Percentiles rank a stretch among this genome's conserved stretches.
Conservation (phyloP, 2,329 filamentous ascomycete species). For the Cercospora sesami region DNA sequence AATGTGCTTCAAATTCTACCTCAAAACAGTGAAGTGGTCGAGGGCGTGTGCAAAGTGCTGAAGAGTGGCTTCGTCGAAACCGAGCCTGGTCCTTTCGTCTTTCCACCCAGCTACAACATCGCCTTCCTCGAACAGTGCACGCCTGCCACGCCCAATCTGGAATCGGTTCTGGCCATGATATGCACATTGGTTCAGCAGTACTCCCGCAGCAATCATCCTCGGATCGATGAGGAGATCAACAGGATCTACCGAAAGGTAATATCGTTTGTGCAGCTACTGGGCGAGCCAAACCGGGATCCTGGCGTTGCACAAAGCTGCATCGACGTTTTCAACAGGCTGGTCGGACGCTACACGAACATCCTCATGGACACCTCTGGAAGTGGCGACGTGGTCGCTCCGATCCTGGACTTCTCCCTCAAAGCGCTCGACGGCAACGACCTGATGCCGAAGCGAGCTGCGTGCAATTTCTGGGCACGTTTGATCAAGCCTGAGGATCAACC, state of each 20-base stretch:
- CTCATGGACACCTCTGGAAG: conserved; percentile 64
- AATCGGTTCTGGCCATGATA: conserved; percentile 68
- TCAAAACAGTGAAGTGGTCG: conserved; percentile 65
- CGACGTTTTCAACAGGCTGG: conserved; percentile 66
- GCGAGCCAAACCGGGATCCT: conserved; percentile 63
- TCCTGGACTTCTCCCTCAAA: conserved; percentile 71
- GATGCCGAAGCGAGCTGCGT: conserved; percentile 71
- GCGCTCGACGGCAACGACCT: conserved; percentile 71
- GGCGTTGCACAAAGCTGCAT: conserved; percentile 73
- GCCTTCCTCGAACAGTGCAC: conserved; percentile 58
- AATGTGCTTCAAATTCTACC: conserved; percentile 57
- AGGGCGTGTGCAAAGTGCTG: conserved; percentile 70
- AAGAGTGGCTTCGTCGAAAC: conserved; percentile 74
- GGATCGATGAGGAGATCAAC: conserved; percentile 53
- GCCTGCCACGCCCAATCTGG: conserved; percentile 64
- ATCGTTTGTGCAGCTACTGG: conserved; percentile 62
- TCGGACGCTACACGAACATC: conserved; percentile 61
- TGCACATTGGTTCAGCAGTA: conserved; percentile 62
- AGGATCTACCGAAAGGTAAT: conserved; percentile 63
- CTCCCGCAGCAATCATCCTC: conserved; percentile 40
- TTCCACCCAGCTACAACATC: conserved; percentile 65
- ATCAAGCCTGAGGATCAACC: conserved; percentile 44
- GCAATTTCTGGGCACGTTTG: conserved; percentile 70
- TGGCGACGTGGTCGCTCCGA: conserved; percentile 39
- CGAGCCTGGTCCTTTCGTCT: conserved; percentile 73